Evolutionary conservation across 345 rosid genomes (phyloP).

Genomic region (Durio zibethinus): DNA sequence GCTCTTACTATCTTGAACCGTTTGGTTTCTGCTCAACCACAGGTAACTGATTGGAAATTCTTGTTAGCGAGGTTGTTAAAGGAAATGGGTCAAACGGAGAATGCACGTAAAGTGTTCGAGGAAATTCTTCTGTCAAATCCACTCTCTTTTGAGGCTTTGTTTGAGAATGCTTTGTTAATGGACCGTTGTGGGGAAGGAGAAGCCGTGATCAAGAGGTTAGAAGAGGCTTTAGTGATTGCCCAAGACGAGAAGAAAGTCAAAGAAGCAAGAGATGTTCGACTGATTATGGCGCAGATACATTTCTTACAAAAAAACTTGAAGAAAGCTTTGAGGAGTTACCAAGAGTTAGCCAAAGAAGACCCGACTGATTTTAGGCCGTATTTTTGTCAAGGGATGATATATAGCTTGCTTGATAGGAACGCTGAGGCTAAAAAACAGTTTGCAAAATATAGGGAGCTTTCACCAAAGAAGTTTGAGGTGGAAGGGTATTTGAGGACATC

Average conservation of each 20-base stretch:
- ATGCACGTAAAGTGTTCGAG: constrained; percentile 79
- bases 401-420: constrained; percentile 68
- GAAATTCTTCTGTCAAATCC: constrained; percentile 72
- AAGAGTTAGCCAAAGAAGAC: constrained; percentile 63
- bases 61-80: constrained; percentile 53
- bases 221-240: constrained; percentile 62
- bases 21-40: constrained; percentile 54
- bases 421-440: constrained; percentile 80
- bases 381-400: constrained; percentile 79
- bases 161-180: constrained; percentile 35
- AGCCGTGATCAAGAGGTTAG: constrained; percentile 57
- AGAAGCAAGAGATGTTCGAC: constrained; percentile 74
- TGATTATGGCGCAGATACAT: constrained; percentile 80
- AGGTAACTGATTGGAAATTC: constrained; percentile 70
- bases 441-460: constrained; percentile 69
- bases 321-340: constrained; percentile 69
- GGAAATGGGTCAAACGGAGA: constrained; percentile 54
- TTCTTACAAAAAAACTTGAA: constrained; percentile 87
- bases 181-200: constrained; percentile 62
- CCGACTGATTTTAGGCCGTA: constrained; percentile 77
- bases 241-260: constrained; percentile 54
- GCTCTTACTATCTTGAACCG: constrained; percentile 48
- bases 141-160: constrained; percentile 75
- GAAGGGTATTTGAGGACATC: constrained; percentile 75
- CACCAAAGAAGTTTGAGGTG: constrained; percentile 69